phyloP scores from a whole-genome alignment of 148 eudicot species.

The Chenopodium formosanum region DNA sequence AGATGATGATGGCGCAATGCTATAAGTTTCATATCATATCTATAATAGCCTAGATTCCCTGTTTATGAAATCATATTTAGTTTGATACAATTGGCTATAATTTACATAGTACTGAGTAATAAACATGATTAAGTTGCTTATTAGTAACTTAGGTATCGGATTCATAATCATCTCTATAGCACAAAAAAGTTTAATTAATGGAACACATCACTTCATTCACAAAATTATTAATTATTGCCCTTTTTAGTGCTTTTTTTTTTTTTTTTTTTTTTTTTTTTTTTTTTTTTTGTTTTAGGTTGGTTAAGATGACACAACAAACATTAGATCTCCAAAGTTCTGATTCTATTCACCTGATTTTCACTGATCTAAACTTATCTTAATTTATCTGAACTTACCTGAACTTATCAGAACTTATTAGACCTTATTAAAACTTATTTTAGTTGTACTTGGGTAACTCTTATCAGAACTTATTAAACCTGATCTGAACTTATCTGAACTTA shows the following conservation, averaged over 20 bases:
- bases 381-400: too few relatives aligned
- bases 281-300: too few relatives aligned
- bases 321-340: too few relatives aligned
- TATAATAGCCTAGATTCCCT: neutral
- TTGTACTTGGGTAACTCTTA: too few relatives aligned
- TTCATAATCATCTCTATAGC: slow-evolving; percentile 24
- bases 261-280: too few relatives aligned
- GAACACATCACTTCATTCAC: neutral
- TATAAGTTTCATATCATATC: neutral
- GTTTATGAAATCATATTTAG: slow-evolving; percentile 7
- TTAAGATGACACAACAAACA: neutral
- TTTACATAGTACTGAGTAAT: neutral
- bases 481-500: too few relatives aligned
- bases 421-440: too few relatives aligned
- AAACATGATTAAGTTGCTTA: neutral
- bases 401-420: too few relatives aligned
- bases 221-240: neutral
- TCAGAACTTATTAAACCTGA: too few relatives aligned
- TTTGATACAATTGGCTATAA: neutral
- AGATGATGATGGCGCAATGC: neutral
- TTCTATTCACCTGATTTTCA: too few relatives aligned
- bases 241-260: too few relatives aligned
- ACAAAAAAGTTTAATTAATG: neutral
- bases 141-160: slow-evolving; percentile 20
- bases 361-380: too few relatives aligned